Evolutionary conservation across 441 rosid species (phyloP), one percentile per base, ranked within the genome.

Genomic region (Syzygium malaccense): DNA sequence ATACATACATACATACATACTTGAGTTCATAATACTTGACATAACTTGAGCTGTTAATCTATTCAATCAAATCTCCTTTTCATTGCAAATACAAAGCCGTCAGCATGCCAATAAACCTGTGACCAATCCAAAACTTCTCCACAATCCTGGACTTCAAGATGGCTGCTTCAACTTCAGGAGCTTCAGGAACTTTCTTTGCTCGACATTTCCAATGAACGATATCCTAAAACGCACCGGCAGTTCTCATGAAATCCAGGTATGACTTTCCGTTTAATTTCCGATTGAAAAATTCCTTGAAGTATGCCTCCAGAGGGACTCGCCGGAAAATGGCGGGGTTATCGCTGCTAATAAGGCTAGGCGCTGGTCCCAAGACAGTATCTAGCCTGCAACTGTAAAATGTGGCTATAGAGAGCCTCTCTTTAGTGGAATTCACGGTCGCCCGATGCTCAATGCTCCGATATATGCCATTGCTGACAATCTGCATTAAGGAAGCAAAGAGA

Each of bases 391-490:
- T 41, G 83, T 41, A 75, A 75, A 75, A 75, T 75, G 83, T 75
- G 60, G 86, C 86, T 19, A 85, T 25, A 54, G 86, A 85, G 58
- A 85, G 41, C 64, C 64, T 55, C 86, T 55, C 64, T 55, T 12
- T 55, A 23, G 62, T 55, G 58, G 64, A 55, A 85, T 85, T 85
- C 66, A 85, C 86, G 2, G 55, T 55, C 2, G 86, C 86, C 41
- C 86, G 86, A 85, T 85, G 64, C 86, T 85, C 86, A 55, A 85
- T 85, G 86, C 86, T 85, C 49, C 11, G 86, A 85, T 85, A 85
- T 33, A 85, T 55, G 62, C 86, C 86, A 85, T 85, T 85, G 49
- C 62, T 55, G n/a, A 85, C 62, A 55, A 85, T 41, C 86, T 85
- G 83, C 51, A 23, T 75, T 9, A 75, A 41, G 18, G 51, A 75